These are phyloP conservation scores for Gastrolobium villosum DNA, from an alignment of 306 rosid genomes.

Conservation along the genomic window DNA sequence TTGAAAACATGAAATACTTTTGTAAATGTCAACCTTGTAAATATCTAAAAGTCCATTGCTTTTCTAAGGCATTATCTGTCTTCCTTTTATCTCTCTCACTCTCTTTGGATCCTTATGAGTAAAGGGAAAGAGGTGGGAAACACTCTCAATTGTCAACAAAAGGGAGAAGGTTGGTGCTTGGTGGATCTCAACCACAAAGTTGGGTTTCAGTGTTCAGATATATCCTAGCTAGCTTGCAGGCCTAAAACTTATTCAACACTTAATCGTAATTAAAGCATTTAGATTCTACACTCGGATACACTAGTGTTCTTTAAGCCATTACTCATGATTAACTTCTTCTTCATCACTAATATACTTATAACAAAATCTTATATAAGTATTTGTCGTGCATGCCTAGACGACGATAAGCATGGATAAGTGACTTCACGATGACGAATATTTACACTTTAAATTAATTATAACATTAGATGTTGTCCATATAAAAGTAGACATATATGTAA, in stretches of 20 bases:
- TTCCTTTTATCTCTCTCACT: constrained; percentile 20
- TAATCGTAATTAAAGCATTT: constrained; percentile 58
- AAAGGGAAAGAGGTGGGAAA: constrained; percentile 91
- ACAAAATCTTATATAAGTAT: constrained; percentile 34
- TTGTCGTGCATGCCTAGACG: constrained; percentile 48
- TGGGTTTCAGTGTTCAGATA: constrained; percentile 44
- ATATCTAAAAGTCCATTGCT: constrained; percentile 73
- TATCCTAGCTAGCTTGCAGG: constrained; percentile 53
- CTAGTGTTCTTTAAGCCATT: constrained; percentile 58
- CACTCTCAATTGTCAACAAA: constrained; percentile 75
- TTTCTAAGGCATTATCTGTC: constrained; percentile 53
- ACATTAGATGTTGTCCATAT: constrained; percentile 38
- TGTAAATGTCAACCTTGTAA: constrained; percentile 86
- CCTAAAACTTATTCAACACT: constrained; percentile 58
- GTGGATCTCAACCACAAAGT: constrained; percentile 62
- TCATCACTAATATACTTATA: constrained; percentile 44
- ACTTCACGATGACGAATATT: constrained; percentile 52
- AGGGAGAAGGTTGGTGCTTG: constrained; percentile 66
- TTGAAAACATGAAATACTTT: constrained; percentile 48
- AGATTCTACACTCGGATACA: constrained; percentile 50
- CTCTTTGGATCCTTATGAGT: constrained; percentile 78
- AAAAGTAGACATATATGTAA: constrained; percentile 11
- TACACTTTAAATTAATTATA: constrained; percentile 48
- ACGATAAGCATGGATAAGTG: constrained; percentile 41
- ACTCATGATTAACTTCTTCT: constrained; percentile 42